Percentiles rank a stretch among this genome's conserved stretches.
phyloP scores from a whole-genome alignment of 257 asterid species.

The Solanum chaucha region DNA sequence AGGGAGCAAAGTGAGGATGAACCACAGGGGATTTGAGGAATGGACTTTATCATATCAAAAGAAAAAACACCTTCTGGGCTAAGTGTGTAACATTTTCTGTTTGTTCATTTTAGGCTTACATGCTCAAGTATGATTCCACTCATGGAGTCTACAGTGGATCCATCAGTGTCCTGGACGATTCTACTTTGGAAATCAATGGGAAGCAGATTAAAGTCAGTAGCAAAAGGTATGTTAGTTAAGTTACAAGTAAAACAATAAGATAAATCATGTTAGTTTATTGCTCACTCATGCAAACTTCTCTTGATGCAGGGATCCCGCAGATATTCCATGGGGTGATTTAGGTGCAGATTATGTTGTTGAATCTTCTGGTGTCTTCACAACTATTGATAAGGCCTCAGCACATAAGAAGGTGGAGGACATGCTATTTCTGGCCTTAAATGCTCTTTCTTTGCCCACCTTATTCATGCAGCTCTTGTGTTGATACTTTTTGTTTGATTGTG shows the following conservation, averaged over 20 bases:
- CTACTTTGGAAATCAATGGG: slow-evolving; percentile 92
- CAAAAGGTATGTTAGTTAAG: slow-evolving; percentile 45
- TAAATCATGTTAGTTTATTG: neutral
- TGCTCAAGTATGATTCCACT: slow-evolving; percentile 96
- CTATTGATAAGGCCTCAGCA: slow-evolving; percentile 71
- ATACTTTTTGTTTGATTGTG: slow-evolving; percentile 10
- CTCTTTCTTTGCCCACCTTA: neutral
- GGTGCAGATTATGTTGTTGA: slow-evolving; percentile 92
- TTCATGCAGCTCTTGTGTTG: neutral
- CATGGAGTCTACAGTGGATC: slow-evolving; percentile 82
- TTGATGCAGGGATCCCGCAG: slow-evolving; percentile 73
- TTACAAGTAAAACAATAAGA: neutral
- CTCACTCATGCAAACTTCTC: slow-evolving; percentile 11
- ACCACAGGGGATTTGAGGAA: neutral
- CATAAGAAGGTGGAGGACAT: slow-evolving; percentile 64
- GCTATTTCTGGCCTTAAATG: neutral
- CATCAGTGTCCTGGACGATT: slow-evolving; percentile 57
- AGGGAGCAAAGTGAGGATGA: neutral
- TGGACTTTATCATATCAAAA: neutral
- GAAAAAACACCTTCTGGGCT: neutral
- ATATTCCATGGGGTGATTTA: slow-evolving; percentile 91
- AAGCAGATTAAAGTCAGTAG: slow-evolving; percentile 61
- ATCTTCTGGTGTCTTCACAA: slow-evolving; percentile 87
- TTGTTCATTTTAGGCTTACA: slow-evolving; percentile 65
- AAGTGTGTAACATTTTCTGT: neutral